Base-by-base conservation (phyloP, 169 alveolate genomes). In the Plasmodium vivax region DNA sequence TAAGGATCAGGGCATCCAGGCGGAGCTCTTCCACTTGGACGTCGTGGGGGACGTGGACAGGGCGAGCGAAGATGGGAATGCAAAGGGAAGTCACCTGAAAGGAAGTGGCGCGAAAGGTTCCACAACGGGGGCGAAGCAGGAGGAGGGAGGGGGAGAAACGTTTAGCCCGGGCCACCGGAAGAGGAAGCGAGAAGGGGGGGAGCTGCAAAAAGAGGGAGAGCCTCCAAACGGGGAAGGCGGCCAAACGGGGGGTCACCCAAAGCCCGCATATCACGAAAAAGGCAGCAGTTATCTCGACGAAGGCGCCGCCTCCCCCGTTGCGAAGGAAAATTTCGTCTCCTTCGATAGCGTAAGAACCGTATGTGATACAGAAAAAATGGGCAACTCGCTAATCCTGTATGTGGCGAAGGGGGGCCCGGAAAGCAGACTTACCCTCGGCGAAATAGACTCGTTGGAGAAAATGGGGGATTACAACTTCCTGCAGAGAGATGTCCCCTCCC, bases 301-400 rank as follows among this genome's bases (percentile, higher is more conserved):
- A 34, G 41, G 43, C 2, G 58, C 16, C 47, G 36, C 12, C 34
- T 7, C 12, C 8, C 9, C 14, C 2, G 38, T 1, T 12, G 68
- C 30, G 2, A 79, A 73, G 27, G 82, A 79, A 19, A 80, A 80
- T n/a, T 19, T 88, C 62, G 32, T 79, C 4, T 88, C 94, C 10
- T 88, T 88, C 19, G 88, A 80, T n/a, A 79, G 71, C 34, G 19
- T 80, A 7, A 80, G 71, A 36, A 88, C 54, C 8, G 34, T 88
- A 23, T 88, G 34, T 12, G 58, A 88, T 34, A 16, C 38, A 38
- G 83, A 88, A 38, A 88, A 80, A 80, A 51, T 88, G 30, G 34
- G 56, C 27, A 68, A 88, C 12, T 79, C 94, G 1, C 32, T 79
- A 54, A 88, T 88, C 32, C 72, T 88, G 5, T 81, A 88, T 30